phyloP scores from a whole-genome alignment of 805 yeast species.

The Barnettozyma sucrosica region DNA sequence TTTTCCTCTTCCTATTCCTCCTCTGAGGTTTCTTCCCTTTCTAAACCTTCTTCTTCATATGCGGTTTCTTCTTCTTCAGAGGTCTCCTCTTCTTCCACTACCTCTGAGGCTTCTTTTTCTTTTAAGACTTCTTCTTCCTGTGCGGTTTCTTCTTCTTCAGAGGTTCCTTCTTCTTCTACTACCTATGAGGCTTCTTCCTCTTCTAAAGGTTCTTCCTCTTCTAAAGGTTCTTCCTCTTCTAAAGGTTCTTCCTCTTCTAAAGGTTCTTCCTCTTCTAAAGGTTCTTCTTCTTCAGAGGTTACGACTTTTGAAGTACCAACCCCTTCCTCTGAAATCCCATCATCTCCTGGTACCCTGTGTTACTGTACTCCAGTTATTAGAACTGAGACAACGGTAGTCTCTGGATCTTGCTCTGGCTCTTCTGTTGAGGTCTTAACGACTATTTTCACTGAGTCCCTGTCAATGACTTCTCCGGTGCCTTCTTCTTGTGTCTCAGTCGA shows the following conservation, averaged over 20 bases:
- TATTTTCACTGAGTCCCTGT: not conserved
- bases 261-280: too few relatives aligned
- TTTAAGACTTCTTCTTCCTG: not conserved
- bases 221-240: constrained; percentile 1
- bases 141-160: too few relatives aligned
- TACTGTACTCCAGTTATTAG: not conserved
- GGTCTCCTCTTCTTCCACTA: not conserved
- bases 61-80: not conserved
- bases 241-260: not conserved
- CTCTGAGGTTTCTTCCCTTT: not conserved
- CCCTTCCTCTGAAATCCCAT: too few relatives aligned
- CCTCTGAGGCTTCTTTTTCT: not conserved
- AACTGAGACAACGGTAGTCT: not conserved
- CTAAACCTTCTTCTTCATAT: constrained; percentile 1
- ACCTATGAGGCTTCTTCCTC: too few relatives aligned
- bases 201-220: not conserved
- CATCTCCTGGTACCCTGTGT: not conserved
- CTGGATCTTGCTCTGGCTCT: not conserved
- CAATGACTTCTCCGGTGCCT: not conserved
- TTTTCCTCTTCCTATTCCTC: not conserved
- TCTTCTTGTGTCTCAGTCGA: too few relatives aligned
- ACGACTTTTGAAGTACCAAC: too few relatives aligned
- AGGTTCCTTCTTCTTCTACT: not conserved
- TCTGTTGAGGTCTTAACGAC: not conserved
- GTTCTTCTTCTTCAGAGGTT: not conserved